Conservation (phyloP, 257 asterid genomes). For the Nicotiana undulata region DNA sequence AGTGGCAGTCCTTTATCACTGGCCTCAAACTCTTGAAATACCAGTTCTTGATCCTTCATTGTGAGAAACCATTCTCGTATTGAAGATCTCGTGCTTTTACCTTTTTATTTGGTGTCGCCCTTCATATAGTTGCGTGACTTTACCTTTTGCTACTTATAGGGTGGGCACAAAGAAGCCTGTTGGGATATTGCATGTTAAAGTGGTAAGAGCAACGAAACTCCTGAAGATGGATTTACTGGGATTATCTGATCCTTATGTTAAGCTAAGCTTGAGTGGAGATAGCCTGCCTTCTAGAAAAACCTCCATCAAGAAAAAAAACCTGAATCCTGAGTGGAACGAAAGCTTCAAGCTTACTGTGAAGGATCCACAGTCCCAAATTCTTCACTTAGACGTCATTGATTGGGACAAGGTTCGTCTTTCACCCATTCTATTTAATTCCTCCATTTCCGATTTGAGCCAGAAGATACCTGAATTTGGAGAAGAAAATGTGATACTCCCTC, state of each 20-base stretch:
- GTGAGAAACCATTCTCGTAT: constrained; percentile 13
- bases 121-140: not conserved
- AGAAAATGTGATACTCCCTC: too few relatives aligned
- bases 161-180: constrained; percentile 69
- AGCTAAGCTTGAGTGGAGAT: constrained; percentile 70
- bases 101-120: not conserved
- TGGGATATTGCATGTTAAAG: constrained; percentile 80
- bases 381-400: constrained; percentile 53
- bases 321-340: constrained; percentile 86
- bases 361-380: constrained; percentile 72
- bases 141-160: constrained; percentile 23
- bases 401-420: constrained; percentile 73
- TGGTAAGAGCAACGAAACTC: constrained; percentile 67
- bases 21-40: constrained; percentile 81
- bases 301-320: constrained; percentile 67
- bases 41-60: constrained; percentile 76
- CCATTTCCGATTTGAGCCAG: not conserved
- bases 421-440: not conserved
- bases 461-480: not conserved
- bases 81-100: too few relatives aligned
- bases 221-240: constrained; percentile 85
- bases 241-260: constrained; percentile 82
- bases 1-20: constrained; percentile 64
- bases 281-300: constrained; percentile 60
- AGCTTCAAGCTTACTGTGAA: constrained; percentile 76